Conservation (phyloP, 2,329 filamentous ascomycete genomes). For the Curvularia eragrostidis region DNA sequence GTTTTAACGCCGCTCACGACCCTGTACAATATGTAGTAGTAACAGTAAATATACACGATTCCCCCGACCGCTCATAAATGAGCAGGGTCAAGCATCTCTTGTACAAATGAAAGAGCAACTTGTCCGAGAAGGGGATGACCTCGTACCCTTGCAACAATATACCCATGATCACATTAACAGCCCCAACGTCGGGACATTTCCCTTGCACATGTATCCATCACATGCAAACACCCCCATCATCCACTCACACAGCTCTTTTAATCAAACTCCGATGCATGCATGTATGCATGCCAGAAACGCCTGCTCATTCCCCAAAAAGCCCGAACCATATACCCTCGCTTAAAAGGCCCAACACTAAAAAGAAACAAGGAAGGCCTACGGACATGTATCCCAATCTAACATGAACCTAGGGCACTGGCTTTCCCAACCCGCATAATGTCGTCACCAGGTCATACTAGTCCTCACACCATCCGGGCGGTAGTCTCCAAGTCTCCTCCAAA, state of each 20-base stretch:
- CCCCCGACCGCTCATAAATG: neutral
- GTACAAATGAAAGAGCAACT: neutral
- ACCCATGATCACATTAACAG: neutral
- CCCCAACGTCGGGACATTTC: neutral
- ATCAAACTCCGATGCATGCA: neutral
- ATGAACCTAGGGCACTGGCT: neutral
- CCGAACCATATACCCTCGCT: neutral
- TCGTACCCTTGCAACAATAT: neutral
- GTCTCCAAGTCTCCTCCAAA: neutral
- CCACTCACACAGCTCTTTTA: neutral
- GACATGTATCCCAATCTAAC: neutral
- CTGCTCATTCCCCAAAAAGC: neutral
- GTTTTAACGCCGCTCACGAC: constrained; percentile 16
- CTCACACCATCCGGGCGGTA: neutral
- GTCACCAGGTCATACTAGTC: neutral
- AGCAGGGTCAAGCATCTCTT: neutral
- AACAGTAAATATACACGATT: constrained; percentile 13
- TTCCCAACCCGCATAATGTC: constrained; percentile 1
- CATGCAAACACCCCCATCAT: constrained; percentile 1
- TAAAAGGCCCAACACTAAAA: neutral
- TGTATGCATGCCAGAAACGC: neutral
- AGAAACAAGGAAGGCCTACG: neutral
- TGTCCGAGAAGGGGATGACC: neutral
- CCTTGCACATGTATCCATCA: neutral
- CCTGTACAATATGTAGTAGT: constrained; percentile 20